Evolutionary conservation across 2,329 filamentous ascomycete genomes (phyloP).

Genomic region (Pestalotiopsis sp.): DNA sequence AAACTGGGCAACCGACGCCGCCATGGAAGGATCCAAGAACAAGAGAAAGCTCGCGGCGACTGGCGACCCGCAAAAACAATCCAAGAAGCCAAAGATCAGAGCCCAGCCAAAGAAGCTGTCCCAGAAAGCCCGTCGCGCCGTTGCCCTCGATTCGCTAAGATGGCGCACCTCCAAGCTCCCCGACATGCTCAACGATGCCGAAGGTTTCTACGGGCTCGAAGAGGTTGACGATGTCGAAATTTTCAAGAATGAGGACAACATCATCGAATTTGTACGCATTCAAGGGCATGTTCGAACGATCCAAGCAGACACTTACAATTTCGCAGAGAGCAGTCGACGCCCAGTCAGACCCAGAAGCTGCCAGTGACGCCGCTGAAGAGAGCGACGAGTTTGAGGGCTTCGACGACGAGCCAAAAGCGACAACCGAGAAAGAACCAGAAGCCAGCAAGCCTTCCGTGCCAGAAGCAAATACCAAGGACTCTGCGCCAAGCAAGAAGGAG

Average conservation of each 20-base stretch:
- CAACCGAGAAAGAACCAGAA: constrained; percentile 29
- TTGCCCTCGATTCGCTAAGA: constrained; percentile 38
- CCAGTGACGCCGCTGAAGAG: constrained; percentile 50
- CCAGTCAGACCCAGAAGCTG: constrained; percentile 20
- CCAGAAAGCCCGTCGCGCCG: constrained; percentile 33
- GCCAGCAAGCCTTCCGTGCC: constrained; percentile 20
- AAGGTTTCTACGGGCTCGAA: constrained; percentile 90
- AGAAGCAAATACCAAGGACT: constrained; percentile 28
- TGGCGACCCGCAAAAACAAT: not conserved
- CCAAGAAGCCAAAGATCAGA: constrained; percentile 25
- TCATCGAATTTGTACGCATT: constrained; percentile 56
- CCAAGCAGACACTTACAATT: constrained; percentile 18
- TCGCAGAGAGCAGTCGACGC: constrained; percentile 25
- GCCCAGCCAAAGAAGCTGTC: constrained; percentile 21
- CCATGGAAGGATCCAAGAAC: constrained; percentile 10
- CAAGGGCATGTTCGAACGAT: not conserved
- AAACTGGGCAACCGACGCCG: not conserved
- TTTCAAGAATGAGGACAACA: constrained; percentile 62
- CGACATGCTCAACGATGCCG: constrained; percentile 83
- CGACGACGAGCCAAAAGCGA: constrained; percentile 47
- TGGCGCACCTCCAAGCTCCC: constrained; percentile 69
- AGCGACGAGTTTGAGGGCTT: constrained; percentile 70
- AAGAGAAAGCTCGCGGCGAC: constrained; percentile 16
- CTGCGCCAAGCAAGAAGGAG: constrained; percentile 34
- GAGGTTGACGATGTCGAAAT: constrained; percentile 91